phyloP scores from a whole-genome alignment of 192 early-diverging fungal genomes.

The Pilaira anomala region DNA sequence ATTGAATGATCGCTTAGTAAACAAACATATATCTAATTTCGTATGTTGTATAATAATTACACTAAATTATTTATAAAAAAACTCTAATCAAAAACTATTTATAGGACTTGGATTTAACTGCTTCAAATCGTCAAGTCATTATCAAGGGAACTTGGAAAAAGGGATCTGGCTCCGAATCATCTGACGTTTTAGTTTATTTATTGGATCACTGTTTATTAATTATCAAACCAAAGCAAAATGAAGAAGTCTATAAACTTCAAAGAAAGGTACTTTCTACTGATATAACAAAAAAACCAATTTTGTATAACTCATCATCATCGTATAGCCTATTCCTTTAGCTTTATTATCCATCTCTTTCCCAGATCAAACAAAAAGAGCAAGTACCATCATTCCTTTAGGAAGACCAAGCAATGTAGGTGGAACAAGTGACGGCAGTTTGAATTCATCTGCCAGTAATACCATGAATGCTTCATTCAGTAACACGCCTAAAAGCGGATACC shows the following conservation, averaged over 20 bases:
- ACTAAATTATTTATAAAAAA: neutral
- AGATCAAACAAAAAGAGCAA: slow-evolving; percentile 30
- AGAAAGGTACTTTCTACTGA: slow-evolving; percentile 37
- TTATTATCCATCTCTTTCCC: slow-evolving; percentile 55
- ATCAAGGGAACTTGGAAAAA: slow-evolving; percentile 81
- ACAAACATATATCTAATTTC: slow-evolving; percentile 32
- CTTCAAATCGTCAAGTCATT: slow-evolving; percentile 67
- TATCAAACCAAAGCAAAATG: slow-evolving; percentile 63
- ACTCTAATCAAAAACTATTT: neutral
- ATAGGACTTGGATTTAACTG: slow-evolving; percentile 71
- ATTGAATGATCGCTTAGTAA: slow-evolving; percentile 65
- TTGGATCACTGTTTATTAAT: slow-evolving; percentile 85
- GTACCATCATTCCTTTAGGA: slow-evolving; percentile 33
- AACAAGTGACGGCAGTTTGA: neutral
- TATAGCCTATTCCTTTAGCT: slow-evolving; percentile 81
- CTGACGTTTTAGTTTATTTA: slow-evolving; percentile 74
- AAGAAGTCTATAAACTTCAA: slow-evolving; percentile 61
- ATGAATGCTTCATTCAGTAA: neutral
- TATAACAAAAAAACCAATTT: neutral
- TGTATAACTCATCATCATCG: slow-evolving; percentile 19
- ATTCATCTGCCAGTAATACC: neutral
- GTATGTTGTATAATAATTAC: slow-evolving; percentile 2
- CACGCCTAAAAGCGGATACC: slow-evolving; percentile 1
- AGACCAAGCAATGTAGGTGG: neutral
- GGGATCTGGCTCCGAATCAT: slow-evolving; percentile 51